Evolutionary conservation across 163 green algal species (phyloP), one percentile per base, ranked within the genome.

Genomic region (Scenedesmus sp.): DNA sequence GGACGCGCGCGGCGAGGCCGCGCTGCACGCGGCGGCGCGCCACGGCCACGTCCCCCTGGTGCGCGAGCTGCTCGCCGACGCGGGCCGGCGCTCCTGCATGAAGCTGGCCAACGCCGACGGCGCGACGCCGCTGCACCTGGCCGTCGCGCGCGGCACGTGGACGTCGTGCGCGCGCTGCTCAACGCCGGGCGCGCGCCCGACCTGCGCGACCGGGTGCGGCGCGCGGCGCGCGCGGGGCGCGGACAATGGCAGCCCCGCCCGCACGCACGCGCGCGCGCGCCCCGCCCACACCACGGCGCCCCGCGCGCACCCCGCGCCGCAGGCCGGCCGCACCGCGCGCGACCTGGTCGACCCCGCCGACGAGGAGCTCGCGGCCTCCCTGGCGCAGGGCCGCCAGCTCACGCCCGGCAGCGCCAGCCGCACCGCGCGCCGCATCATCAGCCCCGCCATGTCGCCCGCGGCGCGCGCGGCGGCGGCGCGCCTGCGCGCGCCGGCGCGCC

Each of bases 51-150:
- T 50, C 22, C 34, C 63, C 14, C 51, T 75, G 2, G 62, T 81
- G 17, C 57, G 58, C 0, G 74, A 81, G 60, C 60, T 81, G 14
- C 34, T 81, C 11, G 51, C 62, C n/a, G 74, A 81, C 74, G 74
- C 74, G 14, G 74, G 74, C 1, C 54, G 63, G 10, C 62, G 74
- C 34, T 75, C 63, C 29, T 81, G 74, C 29, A 45, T 81, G 20
- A 81, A 75, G 34, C n/a, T 50, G 6, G 31, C 48, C 15, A 69
- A 73, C 48, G 60, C 26, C 17, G 39, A 81, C 15, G 74, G 74
- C 4, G 63, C 62, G 28, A 81, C 74, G 10, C 60, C 62, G 2
- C 63, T 81, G 29, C 74, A 81, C 63, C 18, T 81, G 20, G 74
- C 74, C 39, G 63, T 63, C 17, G 51, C 7, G 51, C 63, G 31